Evolutionary conservation across 768 basidiomycete genomes (phyloP).

Genomic region (Chalciporus sphaerocephalus): DNA sequence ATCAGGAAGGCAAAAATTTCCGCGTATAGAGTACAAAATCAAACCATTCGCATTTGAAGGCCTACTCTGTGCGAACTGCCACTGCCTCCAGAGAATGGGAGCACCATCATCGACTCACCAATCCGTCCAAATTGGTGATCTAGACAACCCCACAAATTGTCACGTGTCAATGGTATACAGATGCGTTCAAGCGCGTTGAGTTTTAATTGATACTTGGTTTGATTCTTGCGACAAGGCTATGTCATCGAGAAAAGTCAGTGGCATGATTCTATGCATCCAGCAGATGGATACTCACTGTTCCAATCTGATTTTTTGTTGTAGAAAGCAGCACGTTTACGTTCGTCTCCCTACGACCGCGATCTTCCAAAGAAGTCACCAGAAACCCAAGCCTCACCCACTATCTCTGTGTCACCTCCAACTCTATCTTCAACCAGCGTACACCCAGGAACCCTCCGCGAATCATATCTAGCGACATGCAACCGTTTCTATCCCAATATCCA

Average conservation of each 20-base stretch:
- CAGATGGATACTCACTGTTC: background rate
- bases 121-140: no score
- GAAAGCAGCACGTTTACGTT: conserved; percentile 12
- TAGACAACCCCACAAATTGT: no score
- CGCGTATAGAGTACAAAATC: conserved; percentile 2
- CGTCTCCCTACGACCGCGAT: background rate
- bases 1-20: conserved; percentile 10
- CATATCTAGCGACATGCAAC: background rate
- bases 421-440: background rate
- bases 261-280: background rate
- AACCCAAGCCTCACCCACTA: background rate
- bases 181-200: no score
- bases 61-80: no score
- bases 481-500: background rate
- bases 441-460: background rate
- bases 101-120: no score
- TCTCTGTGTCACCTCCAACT: background rate
- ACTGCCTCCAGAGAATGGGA: no score
- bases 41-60: no score
- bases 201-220: no score
- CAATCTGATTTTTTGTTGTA: background rate
- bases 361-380: background rate
- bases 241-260: no score
- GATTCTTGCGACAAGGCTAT: no score
- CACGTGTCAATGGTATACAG: no score